These are phyloP conservation scores for Penstemon barbatus DNA, from an alignment of 257 asterid genomes.

Conservation along the genomic window DNA sequence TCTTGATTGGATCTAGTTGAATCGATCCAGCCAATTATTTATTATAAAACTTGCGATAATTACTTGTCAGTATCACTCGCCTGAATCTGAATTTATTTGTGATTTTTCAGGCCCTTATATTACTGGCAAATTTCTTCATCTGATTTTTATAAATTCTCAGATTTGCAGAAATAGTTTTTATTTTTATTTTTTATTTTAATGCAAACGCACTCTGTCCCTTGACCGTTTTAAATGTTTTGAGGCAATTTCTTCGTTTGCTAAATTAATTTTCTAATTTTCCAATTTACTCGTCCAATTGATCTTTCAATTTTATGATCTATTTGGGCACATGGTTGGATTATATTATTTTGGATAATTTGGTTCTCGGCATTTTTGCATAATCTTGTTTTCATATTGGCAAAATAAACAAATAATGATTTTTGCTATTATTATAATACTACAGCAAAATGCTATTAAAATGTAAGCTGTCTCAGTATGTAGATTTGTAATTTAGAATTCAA, in stretches of 20 bases:
- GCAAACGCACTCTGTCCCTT: constrained; percentile 69
- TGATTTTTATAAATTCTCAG: neutral
- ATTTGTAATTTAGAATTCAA: too few relatives aligned
- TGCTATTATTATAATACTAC: too few relatives aligned
- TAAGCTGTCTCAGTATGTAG: too few relatives aligned
- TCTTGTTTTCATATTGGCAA: too few relatives aligned
- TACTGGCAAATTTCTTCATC: constrained; percentile 31
- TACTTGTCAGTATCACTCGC: constrained; percentile 50
- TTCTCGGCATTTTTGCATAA: too few relatives aligned
- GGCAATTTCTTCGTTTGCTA: constrained; percentile 68
- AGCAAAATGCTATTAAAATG: too few relatives aligned
- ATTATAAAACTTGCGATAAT: constrained; percentile 51
- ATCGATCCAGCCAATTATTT: constrained; percentile 44
- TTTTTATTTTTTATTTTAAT: neutral
- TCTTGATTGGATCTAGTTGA: constrained; percentile 49
- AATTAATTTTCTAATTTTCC: constrained; percentile 30
- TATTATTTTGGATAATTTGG: constrained; percentile 4
- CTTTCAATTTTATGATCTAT: constrained; percentile 24
- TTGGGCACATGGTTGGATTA: constrained; percentile 50
- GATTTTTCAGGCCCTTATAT: constrained; percentile 48
- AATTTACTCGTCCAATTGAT: constrained; percentile 41
- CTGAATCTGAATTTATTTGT: constrained; percentile 39
- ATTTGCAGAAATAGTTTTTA: neutral
- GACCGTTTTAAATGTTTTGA: constrained; percentile 39
- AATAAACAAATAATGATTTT: too few relatives aligned